Evolutionary conservation across 352 stramenopile genomes (phyloP).

Genomic region (Globisporangium barbulae): DNA sequence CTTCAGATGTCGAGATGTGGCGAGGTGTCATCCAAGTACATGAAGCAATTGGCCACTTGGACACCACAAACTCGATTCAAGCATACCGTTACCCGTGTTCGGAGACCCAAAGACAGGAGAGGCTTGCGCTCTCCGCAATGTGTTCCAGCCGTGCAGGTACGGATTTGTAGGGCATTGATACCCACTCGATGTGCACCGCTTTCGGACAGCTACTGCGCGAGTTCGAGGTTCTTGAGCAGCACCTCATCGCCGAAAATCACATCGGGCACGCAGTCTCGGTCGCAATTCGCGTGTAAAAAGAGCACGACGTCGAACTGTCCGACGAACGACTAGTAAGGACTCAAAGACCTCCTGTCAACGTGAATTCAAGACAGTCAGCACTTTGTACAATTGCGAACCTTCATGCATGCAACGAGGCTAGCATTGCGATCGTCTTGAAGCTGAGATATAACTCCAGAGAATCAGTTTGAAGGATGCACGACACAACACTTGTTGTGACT

Average conservation of each 20-base stretch:
- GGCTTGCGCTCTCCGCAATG: background rate
- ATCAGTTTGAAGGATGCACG: no score
- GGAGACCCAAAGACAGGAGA: background rate
- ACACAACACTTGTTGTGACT: no score
- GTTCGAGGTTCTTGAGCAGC: background rate
- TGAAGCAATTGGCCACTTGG: background rate
- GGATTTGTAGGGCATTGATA: background rate
- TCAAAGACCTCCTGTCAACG: no score
- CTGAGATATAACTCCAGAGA: no score
- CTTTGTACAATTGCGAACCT: no score
- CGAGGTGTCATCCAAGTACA: background rate
- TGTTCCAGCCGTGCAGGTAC: background rate
- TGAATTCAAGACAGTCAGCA: no score
- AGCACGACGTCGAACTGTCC: no score
- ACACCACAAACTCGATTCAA: background rate
- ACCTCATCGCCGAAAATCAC: background rate
- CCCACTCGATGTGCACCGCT: background rate
- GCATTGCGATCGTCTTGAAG: no score
- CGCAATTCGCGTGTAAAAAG: background rate
- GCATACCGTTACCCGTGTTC: background rate
- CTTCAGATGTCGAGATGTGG: background rate
- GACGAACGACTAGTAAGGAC: no score
- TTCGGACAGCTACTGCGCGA: background rate
- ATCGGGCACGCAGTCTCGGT: background rate
- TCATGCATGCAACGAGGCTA: no score